Base-by-base conservation (phyloP, 495 filamentous ascomycete species). In the Penicillium soppii region DNA sequence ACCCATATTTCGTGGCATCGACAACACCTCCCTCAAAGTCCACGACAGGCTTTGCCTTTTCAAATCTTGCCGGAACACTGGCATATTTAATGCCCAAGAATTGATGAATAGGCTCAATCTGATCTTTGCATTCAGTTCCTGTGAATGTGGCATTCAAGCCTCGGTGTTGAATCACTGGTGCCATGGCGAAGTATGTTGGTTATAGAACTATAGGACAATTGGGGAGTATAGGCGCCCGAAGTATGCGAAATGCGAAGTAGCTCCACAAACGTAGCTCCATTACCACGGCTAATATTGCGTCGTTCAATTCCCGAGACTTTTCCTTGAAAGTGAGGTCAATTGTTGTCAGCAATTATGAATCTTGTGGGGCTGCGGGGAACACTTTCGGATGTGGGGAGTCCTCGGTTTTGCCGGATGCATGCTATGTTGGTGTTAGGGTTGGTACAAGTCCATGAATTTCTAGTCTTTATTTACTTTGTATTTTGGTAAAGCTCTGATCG, bases 61-160 rank as follows among this genome's bases (percentile, higher is more conserved):
- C 68, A 49, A 74, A 74, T 8, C 71, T 62, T 10, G 58, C 68
- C 0, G 71, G 68, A 13, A 74, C 50, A 37, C 41, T 53, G 25
- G 65, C 70, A 53, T 73, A 74, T 35, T 69, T 68, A 36, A 74
- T 68, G 15, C 68, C 67, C 7, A 66, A 50, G 50, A 65, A 74
- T 42, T 70, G 62, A 48, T 73, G 55, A 26, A 75, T 43, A 1
- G 39, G 2, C 5, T 42, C 43, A 7, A 46, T 48, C 22, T 62
- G 53, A 2, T 22, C 41, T 21, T 55, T 17, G 7, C n/a, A n/a
- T n/a, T n/a, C n/a, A n/a, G 57, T 59, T 6, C 68, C 70, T n/a
- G 50, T 63, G 50, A 71, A 71, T 10, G 64, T 70, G 17, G 65
- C 67, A 47, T 67, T 57, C 9, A 71, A 52, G 27, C 30, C 17